phyloP scores from a whole-genome alignment of 495 filamentous ascomycete genomes.

The Podospora australis region DNA sequence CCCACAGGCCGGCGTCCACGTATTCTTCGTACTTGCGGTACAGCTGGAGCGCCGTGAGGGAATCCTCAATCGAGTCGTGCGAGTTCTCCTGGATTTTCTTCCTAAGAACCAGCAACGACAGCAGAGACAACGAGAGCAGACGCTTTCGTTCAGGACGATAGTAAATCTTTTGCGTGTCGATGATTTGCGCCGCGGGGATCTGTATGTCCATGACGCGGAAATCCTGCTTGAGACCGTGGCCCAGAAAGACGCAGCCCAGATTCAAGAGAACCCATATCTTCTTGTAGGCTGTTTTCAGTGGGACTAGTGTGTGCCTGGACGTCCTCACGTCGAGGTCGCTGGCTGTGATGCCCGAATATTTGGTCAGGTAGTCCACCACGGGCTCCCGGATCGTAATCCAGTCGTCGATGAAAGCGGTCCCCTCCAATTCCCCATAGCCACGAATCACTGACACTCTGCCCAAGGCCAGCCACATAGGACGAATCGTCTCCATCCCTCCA shows the following conservation, averaged over 20 bases:
- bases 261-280: conserved; percentile 96
- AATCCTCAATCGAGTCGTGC: conserved; percentile 93
- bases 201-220: conserved; percentile 98
- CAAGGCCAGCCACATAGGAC: conserved; percentile 75
- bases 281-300: conserved; percentile 90
- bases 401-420: conserved; percentile 89
- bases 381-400: conserved; percentile 86
- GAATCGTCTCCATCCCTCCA: conserved; percentile 76
- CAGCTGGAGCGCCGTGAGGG: conserved; percentile 77
- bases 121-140: conserved; percentile 77
- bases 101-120: conserved; percentile 81
- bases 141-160: conserved; percentile 62
- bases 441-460: conserved; percentile 85
- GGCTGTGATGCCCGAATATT: conserved; percentile 80
- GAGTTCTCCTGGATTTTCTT: conserved; percentile 85
- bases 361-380: conserved; percentile 93
- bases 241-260: conserved; percentile 87
- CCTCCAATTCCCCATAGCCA: conserved; percentile 66
- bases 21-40: conserved; percentile 90
- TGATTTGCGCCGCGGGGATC: conserved; percentile 81
- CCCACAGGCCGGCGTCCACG: conserved; percentile 72
- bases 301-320: conserved; percentile 72
- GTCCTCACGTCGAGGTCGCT: conserved; percentile 72
- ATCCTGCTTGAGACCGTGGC: conserved; percentile 85
- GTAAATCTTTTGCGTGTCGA: conserved; percentile 88